A percentile compares a stretch with the other conserved stretches of the same genome.
phyloP scores from a whole-genome alignment of 2,329 filamentous ascomycete genomes.

The Iodosphaeria phyllophila region DNA sequence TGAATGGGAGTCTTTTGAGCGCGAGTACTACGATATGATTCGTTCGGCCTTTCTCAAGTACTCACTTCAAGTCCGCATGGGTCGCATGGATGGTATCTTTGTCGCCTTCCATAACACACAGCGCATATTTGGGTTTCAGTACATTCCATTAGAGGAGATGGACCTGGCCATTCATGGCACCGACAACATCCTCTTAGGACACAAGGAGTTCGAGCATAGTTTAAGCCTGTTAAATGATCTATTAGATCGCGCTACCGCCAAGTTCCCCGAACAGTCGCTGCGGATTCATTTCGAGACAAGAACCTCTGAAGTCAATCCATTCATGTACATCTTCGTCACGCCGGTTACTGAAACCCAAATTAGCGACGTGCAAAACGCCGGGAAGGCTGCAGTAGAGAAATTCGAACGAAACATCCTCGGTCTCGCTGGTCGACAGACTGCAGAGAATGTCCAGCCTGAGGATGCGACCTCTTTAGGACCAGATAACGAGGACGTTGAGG shows the following conservation, averaged over 20 bases:
- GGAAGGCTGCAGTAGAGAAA: constrained; percentile 43
- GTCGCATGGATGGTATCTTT: constrained; percentile 96
- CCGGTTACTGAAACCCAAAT: constrained; percentile 61
- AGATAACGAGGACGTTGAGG: no score
- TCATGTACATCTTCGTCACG: constrained; percentile 82
- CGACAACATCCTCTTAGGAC: constrained; percentile 43
- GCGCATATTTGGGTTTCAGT: constrained; percentile 95
- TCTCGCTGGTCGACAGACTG: constrained; percentile 15
- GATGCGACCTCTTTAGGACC: no score
- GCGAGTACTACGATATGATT: constrained; percentile 95
- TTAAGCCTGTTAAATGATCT: constrained; percentile 62
- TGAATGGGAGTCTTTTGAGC: constrained; percentile 77
- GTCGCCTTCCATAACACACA: constrained; percentile 90
- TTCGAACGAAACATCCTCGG: constrained; percentile 48
- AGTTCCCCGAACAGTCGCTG: constrained; percentile 59
- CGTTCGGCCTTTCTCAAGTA: constrained; percentile 90
- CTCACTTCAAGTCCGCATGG: constrained; percentile 89
- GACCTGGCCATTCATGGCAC: constrained; percentile 79
- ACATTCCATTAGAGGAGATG: constrained; percentile 73
- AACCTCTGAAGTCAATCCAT: constrained; percentile 28
- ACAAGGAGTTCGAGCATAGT: constrained; percentile 73
- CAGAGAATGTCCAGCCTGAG: constrained; percentile 12
- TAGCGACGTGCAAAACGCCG: constrained; percentile 50
- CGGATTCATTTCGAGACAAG: constrained; percentile 72
- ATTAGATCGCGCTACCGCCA: constrained; percentile 53